phyloP scores from a whole-genome alignment of 768 basidiomycete species.

The Xerocomellus chrysenteron region DNA sequence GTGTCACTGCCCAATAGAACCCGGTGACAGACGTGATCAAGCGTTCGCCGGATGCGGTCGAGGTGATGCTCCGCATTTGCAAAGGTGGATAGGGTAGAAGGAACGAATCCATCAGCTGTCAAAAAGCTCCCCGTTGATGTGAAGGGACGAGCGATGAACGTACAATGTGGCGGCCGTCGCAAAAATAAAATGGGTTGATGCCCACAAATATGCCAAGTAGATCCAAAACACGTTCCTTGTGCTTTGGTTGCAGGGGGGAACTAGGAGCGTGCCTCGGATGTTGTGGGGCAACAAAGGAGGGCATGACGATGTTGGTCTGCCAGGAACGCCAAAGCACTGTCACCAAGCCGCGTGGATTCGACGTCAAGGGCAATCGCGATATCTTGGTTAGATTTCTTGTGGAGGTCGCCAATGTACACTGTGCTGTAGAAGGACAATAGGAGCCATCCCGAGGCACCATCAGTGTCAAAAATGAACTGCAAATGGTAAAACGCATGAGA shows the following conservation, averaged over 20 bases:
- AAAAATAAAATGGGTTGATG: slow-evolving; percentile 71
- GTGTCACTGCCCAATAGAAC: slow-evolving; percentile 88
- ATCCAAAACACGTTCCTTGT: slow-evolving; percentile 47
- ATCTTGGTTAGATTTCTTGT: slow-evolving; percentile 6
- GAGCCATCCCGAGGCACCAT: slow-evolving; percentile 72
- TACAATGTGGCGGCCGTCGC: slow-evolving; percentile 76
- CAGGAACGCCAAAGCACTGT: slow-evolving; percentile 69
- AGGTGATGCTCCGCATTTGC: slow-evolving; percentile 56
- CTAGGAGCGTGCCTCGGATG: slow-evolving; percentile 10
- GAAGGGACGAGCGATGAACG: slow-evolving; percentile 33
- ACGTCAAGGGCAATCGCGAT: slow-evolving; percentile 45
- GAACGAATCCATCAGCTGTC: slow-evolving; percentile 8
- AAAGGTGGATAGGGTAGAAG: slow-evolving; percentile 6
- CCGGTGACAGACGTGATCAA: slow-evolving; percentile 76
- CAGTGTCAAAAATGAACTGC: slow-evolving; percentile 1
- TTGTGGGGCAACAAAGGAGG: slow-evolving; percentile 50
- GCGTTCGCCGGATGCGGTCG: slow-evolving; percentile 68
- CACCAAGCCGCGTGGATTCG: slow-evolving; percentile 81
- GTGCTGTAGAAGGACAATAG: slow-evolving; percentile 87
- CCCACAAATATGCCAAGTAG: slow-evolving; percentile 74
- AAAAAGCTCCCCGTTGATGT: slow-evolving; percentile 13
- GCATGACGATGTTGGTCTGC: slow-evolving; percentile 64
- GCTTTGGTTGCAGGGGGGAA: slow-evolving; percentile 15
- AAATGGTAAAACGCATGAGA: slow-evolving; percentile 55
- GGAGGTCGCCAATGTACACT: slow-evolving; percentile 84